Conservation (phyloP, 2,329 filamentous ascomycete species). For the Colletotrichum endophyticum region DNA sequence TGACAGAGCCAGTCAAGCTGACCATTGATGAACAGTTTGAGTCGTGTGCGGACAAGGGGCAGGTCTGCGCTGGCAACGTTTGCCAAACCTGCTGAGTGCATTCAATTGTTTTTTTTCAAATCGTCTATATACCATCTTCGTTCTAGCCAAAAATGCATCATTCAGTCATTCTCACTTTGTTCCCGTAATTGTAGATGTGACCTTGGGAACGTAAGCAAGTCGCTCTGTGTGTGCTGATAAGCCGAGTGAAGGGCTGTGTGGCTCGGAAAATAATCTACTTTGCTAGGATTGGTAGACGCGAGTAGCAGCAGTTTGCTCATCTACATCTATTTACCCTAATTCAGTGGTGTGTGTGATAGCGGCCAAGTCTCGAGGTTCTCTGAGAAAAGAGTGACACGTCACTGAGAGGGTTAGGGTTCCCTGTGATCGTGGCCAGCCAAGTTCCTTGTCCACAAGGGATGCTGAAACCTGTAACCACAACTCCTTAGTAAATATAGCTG, state of each 20-base stretch:
- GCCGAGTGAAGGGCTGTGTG: background rate
- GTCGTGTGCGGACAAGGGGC: background rate
- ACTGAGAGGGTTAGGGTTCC: background rate
- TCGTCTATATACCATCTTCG: background rate
- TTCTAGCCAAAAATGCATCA: background rate
- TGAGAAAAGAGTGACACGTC: background rate
- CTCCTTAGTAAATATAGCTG: background rate
- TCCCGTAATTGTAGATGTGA: background rate
- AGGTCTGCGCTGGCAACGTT: background rate
- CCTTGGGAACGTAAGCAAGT: background rate
- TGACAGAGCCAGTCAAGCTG: background rate
- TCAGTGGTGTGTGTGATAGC: rapidly evolving
- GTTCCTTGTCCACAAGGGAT: background rate
- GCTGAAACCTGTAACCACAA: background rate
- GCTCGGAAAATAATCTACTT: rapidly evolving
- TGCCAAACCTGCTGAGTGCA: background rate
- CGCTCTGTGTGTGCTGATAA: background rate
- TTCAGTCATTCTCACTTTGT: background rate
- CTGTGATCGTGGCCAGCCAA: background rate
- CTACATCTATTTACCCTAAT: background rate
- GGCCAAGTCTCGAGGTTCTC: background rate
- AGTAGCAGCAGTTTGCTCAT: background rate
- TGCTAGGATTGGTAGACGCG: background rate
- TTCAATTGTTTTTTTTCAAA: background rate
- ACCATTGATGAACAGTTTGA: background rate